Evolutionary conservation across 1,284 basidiomycete genomes (phyloP), one percentile per base, ranked within the genome.

Genomic region (Trichosporon ovoides): DNA sequence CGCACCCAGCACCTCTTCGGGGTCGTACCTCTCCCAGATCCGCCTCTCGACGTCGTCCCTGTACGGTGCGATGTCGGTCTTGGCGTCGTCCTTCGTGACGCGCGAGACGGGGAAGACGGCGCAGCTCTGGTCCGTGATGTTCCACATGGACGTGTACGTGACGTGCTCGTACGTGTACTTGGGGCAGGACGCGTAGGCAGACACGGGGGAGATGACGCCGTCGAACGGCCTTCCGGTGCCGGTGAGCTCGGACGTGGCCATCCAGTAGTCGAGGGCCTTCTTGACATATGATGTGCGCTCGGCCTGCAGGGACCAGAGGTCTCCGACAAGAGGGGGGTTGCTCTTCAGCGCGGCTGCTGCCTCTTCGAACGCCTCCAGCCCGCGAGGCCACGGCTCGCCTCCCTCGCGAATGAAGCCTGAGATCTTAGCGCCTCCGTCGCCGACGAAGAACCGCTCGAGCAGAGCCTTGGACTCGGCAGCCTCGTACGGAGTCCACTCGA

Each of bases 81-180:
- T 46, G 66, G 66, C 63, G 35, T 73, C 71, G 14, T 58, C 55
- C 3, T 78, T 79, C 68, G 86, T 83, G 14, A 84, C 84, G 50
- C 69, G 79, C 0, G 83, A 81, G 4, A 86, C 85, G 0, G 89
- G 89, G 65, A 91, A 81, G 4, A 83, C 78, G n/a, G 87, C 73
- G 76, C 63, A 43, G 24, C 62, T 57, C 55, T 69, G 67, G 59
- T 71, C 71, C 22, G 63, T 63, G 22, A 75, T 65, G 59, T 75
- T 75, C 68, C 69, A 75, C 37, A 69, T 63, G 18, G 63, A 66
- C 14, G 73, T 75, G 60, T 75, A 75, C 5, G 62, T 58, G 24
- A 69, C 64, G 52, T 72, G 64, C 38, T 59, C 61, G 53, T 64
- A 71, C 1, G 66, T 61, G 56, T 66, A 61, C 55, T 65, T 64